Evolutionary conservation across 305 asterid species (phyloP).

Genomic region (Caryopteris hybrid): DNA sequence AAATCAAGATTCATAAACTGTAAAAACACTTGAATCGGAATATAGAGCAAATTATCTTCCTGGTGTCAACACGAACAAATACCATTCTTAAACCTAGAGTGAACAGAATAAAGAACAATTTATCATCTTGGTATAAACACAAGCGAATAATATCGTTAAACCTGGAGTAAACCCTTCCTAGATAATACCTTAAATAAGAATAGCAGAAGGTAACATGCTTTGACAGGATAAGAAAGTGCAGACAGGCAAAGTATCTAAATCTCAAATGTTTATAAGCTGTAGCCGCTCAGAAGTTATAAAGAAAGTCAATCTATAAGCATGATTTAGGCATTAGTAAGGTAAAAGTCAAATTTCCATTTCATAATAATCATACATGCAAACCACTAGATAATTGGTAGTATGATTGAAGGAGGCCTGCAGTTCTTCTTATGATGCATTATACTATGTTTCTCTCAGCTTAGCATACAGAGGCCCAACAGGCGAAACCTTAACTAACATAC

Average conservation of each 20-base stretch:
- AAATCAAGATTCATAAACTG: conserved; percentile 11
- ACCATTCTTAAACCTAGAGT: neutral
- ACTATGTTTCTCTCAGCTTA: neutral
- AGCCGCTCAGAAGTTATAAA: neutral
- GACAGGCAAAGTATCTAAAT: neutral
- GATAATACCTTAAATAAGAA: neutral
- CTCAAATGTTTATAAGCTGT: neutral
- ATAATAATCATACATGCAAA: neutral
- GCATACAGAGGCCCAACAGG: neutral
- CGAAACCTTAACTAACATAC: too few relatives aligned
- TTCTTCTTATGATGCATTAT: neutral
- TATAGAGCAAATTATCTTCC: neutral
- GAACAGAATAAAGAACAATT: neutral
- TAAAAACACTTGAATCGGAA: neutral
- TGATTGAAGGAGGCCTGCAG: neutral
- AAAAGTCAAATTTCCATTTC: conserved; percentile 1
- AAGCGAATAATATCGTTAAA: neutral
- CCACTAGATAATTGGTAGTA: neutral
- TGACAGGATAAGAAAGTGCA: too few relatives aligned
- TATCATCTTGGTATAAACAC: neutral
- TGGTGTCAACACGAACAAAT: neutral
- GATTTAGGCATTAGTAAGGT: neutral
- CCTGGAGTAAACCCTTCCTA: neutral
- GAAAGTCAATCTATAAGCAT: neutral
- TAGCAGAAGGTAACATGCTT: neutral